Evolutionary conservation across 2,329 filamentous ascomycete species (phyloP).

Genomic region (Aspergillus ochraceoroseus): DNA sequence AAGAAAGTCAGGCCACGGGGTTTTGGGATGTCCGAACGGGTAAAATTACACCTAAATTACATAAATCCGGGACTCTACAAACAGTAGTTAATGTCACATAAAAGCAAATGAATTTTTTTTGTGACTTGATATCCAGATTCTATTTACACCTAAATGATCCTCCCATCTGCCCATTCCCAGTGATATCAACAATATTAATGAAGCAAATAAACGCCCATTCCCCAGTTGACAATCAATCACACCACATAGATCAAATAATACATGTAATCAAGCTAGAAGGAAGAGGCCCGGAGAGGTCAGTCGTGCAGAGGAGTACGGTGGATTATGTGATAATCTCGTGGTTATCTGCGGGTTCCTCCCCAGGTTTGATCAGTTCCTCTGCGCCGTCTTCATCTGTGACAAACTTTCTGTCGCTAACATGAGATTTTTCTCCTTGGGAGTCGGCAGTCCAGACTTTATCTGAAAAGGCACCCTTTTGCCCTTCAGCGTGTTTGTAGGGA

Average conservation of each 20-base stretch:
- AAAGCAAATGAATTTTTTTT: neutral
- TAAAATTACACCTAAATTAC: too few relatives aligned
- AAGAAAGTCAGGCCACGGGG: neutral
- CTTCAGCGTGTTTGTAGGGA: conserved; percentile 83
- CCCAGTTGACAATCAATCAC: conserved; percentile 23
- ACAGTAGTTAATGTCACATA: too few relatives aligned
- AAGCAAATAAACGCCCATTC: conserved; percentile 25
- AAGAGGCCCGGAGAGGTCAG: conserved; percentile 7
- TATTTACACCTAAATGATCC: conserved; percentile 27
- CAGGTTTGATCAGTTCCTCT: conserved; percentile 70
- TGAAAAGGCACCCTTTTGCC: conserved; percentile 76
- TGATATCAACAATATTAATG: conserved; percentile 10
- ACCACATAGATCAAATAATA: conserved; percentile 23
- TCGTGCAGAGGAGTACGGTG: neutral
- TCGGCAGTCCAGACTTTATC: conserved; percentile 88
- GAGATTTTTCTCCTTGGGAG: conserved; percentile 47
- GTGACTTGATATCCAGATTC: conserved; percentile 21
- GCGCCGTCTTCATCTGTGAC: conserved; percentile 58
- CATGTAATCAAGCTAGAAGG: conserved; percentile 19
- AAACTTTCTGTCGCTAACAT: conserved; percentile 86
- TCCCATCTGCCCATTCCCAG: conserved; percentile 18
- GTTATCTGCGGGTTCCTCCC: conserved; percentile 25
- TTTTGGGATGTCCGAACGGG: too few relatives aligned
- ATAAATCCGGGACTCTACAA: too few relatives aligned
- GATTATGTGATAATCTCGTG: conserved; percentile 33